Evolutionary conservation across 768 basidiomycete species (phyloP), one percentile per base, ranked within the genome.

Genomic region (Trametes punicea): DNA sequence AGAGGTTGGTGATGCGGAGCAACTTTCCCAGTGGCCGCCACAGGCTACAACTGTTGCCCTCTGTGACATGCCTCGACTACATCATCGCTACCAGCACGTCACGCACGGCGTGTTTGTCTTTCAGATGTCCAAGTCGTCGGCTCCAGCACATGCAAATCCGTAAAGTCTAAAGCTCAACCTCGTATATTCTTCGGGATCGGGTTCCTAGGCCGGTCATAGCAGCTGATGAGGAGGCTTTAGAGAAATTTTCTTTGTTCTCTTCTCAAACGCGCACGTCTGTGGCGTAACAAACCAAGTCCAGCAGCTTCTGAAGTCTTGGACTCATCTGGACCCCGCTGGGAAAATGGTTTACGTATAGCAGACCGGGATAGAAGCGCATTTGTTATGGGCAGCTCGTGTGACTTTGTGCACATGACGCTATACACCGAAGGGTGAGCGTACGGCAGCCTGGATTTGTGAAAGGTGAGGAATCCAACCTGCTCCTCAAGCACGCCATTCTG

Each of bases 131-230:
- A 25, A 11, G 44, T 36, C 53, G 38, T 20, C 38, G 40, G 39
- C 31, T 6, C n/a, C 18, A 18, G 11, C 29, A n/a, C 45, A 25
- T 42, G 30, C 46, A 42, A 36, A 41, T 45, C 51, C 21, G 30
- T 34, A 40, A 46, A n/a, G 56, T 45, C 51, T 57, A 33, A 52
- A 53, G 39, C 33, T 42, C 45, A 55, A 39, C 46, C 30, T 46
- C 46, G 54, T 41, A 47, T 31, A 25, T 47, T 51, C 44, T 30
- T 58, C 46, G 57, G 46, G 3, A 52, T 34, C 57, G 57, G 57
- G 40, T 53, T 41, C 46, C 51, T 59, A 47, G 46, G n/a, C 57
- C 51, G 51, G 50, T 42, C 18, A 8, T 9, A 31, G 23, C 31
- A 27, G 23, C 33, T 33, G 50, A 20, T 18, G 29, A 25, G 52